Evolutionary conservation across 2,329 filamentous ascomycete genomes (phyloP).

Genomic region (Cordyceps javanica): DNA sequence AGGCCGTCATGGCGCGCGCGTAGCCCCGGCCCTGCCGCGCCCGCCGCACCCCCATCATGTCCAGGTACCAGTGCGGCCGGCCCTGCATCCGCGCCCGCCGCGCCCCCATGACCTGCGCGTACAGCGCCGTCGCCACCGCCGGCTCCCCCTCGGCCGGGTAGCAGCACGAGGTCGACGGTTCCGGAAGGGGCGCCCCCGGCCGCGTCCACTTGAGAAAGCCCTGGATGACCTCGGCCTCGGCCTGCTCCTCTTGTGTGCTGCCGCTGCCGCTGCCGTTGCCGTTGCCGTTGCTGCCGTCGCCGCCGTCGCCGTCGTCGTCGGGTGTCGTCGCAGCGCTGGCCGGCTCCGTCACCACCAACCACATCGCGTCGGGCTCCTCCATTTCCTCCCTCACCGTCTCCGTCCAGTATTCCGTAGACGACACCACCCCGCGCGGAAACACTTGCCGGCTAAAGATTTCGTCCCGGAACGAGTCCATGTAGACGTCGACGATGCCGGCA

Average conservation of each 20-base stretch:
- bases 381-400: constrained; percentile 32
- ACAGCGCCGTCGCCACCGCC: constrained; percentile 33
- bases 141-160: constrained; percentile 36
- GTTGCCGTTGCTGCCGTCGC: no score
- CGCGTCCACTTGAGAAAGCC: constrained; percentile 44
- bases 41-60: constrained; percentile 37
- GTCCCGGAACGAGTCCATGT: constrained; percentile 38
- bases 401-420: constrained; percentile 30
- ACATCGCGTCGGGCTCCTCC: constrained; percentile 28
- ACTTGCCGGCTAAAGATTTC: constrained; percentile 31
- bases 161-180: constrained; percentile 19
- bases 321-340: constrained; percentile 29
- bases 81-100: constrained; percentile 33
- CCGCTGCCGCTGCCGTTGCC: no score
- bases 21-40: constrained; percentile 41
- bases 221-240: constrained; percentile 28
- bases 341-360: constrained; percentile 34
- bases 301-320: neutral
- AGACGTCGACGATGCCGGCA: constrained; percentile 34
- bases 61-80: constrained; percentile 43
- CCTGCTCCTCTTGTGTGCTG: no score
- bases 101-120: constrained; percentile 28
- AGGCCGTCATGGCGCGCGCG: constrained; percentile 37
- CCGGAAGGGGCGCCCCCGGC: constrained; percentile 21
- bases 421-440: constrained; percentile 26